phyloP scores from a whole-genome alignment of 2,329 filamentous ascomycete genomes.

The Ophiostoma himal-ulmi region DNA sequence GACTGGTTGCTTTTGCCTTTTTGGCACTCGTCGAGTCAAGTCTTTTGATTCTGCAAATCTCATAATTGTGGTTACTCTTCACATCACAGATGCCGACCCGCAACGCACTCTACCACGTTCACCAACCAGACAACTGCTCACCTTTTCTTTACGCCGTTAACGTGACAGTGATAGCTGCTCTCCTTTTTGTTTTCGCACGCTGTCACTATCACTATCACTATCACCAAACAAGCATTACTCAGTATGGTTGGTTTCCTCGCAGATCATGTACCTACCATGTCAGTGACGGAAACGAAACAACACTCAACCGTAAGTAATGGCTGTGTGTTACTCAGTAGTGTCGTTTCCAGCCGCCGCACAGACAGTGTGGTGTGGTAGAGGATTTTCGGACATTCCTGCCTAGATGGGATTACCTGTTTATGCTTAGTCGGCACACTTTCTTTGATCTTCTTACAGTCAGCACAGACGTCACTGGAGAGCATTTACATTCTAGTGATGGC shows the following conservation, averaged over 20 bases:
- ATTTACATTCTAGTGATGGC: no score
- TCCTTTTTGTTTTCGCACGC: neutral
- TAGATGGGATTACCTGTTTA: neutral
- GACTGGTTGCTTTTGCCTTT: no score
- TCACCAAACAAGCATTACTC: neutral
- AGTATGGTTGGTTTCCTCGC: neutral
- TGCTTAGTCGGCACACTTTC: neutral
- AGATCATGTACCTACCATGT: neutral
- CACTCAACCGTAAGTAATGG: no score
- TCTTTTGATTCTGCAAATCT: no score
- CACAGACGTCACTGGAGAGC: neutral
- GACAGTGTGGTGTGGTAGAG: neutral
- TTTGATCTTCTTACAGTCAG: neutral
- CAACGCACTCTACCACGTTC: neutral
- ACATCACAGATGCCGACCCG: neutral
- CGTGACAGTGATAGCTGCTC: neutral
- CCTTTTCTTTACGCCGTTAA: neutral
- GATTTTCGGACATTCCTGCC: neutral
- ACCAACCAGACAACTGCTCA: neutral
- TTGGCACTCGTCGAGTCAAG: no score
- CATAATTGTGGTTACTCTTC: no score
- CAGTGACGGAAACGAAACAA: neutral
- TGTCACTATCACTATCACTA: constrained; percentile 10
- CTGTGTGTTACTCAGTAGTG: neutral
- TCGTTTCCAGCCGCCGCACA: neutral